phyloP scores from a whole-genome alignment of 768 basidiomycete genomes.

The Chalciporus sphaerocephalus region DNA sequence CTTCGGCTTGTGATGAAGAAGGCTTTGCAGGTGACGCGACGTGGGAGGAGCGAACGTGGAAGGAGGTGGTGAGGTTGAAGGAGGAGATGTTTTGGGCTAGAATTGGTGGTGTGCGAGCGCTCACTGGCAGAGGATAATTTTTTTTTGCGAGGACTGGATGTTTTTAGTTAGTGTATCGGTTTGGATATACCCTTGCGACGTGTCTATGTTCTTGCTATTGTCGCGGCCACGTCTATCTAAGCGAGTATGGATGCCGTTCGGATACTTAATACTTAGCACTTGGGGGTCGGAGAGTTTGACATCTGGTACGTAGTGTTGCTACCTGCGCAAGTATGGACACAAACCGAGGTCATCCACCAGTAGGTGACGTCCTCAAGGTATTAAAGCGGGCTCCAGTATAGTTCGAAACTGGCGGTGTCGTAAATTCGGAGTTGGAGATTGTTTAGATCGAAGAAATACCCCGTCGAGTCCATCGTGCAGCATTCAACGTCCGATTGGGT shows the following conservation, averaged over 20 bases:
- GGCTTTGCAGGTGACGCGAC: slow-evolving; percentile 61
- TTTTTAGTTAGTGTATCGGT: not conserved
- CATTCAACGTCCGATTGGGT: not conserved
- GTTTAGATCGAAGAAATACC: slow-evolving; percentile 1
- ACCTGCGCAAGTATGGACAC: too few species aligned
- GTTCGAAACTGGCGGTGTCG: slow-evolving; percentile 10
- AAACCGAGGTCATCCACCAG: too few species aligned
- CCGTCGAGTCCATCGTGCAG: not conserved
- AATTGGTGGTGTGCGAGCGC: slow-evolving; percentile 47
- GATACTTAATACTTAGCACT: too few species aligned
- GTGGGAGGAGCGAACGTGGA: slow-evolving; percentile 88
- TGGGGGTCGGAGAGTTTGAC: too few species aligned
- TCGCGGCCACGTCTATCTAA: too few species aligned
- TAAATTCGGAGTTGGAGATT: not conserved
- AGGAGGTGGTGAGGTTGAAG: slow-evolving; percentile 63
- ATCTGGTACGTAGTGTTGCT: too few species aligned
- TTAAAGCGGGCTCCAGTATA: too few species aligned
- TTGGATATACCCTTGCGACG: not conserved
- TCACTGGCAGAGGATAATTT: slow-evolving; percentile 4
- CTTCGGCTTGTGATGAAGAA: slow-evolving; percentile 28
- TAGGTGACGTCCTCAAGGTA: too few species aligned
- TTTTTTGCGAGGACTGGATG: not conserved
- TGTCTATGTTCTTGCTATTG: too few species aligned
- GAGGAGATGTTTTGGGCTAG: slow-evolving; percentile 89
- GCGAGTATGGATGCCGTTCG: too few species aligned